These are phyloP conservation scores for Thraustochytrium sp. DNA, from an alignment of 352 stramenopile genomes.

Conservation along the genomic window DNA sequence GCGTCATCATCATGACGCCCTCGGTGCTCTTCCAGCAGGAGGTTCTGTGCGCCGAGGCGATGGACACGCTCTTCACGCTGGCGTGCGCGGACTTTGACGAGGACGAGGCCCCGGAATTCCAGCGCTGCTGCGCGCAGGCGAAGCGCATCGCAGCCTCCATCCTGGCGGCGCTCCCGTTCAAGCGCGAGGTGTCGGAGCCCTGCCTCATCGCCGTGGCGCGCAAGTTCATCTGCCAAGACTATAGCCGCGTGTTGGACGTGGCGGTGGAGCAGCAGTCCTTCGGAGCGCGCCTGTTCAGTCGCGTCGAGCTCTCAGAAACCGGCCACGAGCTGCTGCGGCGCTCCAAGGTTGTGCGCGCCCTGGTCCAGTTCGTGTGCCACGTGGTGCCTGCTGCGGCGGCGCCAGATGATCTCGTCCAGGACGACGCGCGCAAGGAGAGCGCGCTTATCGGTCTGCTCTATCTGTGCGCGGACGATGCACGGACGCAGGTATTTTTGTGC, in stretches of 20 bases:
- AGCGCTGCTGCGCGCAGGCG: not conserved
- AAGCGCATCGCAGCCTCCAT: slow-evolving; percentile 34
- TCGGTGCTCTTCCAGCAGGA: slow-evolving; percentile 2
- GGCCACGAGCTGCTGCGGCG: slow-evolving; percentile 27
- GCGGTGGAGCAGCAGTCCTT: not conserved
- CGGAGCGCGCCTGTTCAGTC: not conserved
- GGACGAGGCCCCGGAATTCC: not conserved
- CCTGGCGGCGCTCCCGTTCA: slow-evolving; percentile 7
- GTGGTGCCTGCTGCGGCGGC: not conserved
- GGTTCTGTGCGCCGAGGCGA: not conserved
- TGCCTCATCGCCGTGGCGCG: slow-evolving; percentile 20
- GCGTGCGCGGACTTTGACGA: not conserved
- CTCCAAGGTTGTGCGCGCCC: not conserved
- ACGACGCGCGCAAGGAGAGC: not conserved
- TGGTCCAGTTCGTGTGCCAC: slow-evolving; percentile 6
- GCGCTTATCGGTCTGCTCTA: slow-evolving; percentile 27
- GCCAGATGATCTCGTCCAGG: not conserved
- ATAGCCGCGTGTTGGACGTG: not conserved
- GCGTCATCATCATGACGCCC: not conserved
- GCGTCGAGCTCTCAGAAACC: slow-evolving; percentile 19
- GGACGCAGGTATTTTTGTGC: slow-evolving; percentile 20
- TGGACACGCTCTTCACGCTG: slow-evolving; percentile 23
- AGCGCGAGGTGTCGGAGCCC: slow-evolving; percentile 16
- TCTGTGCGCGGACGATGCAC: slow-evolving; percentile 1
- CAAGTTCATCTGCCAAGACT: slow-evolving; percentile 39